phyloP scores from a whole-genome alignment of 805 yeast species.

The Candida palmyrensis region DNA sequence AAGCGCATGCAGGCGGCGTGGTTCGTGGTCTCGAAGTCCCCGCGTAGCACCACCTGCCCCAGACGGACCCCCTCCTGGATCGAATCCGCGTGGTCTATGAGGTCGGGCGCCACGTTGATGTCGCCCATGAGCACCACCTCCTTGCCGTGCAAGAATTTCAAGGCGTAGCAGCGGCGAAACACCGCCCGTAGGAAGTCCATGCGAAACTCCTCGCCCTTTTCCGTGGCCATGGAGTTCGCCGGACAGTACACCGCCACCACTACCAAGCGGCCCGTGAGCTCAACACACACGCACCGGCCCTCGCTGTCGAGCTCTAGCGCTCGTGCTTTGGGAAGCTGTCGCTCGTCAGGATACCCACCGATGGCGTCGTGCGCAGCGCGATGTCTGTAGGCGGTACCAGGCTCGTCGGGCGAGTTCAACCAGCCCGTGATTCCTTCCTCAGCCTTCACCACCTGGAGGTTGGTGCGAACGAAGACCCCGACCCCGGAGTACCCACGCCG shows the following conservation, averaged over 20 bases:
- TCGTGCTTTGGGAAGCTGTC: slow-evolving; percentile 7
- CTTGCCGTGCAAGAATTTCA: slow-evolving; percentile 50
- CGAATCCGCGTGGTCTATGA: slow-evolving; percentile 77
- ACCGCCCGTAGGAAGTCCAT: slow-evolving; percentile 53
- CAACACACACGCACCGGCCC: slow-evolving; percentile 77
- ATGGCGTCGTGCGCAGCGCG: slow-evolving; percentile 32
- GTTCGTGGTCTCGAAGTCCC: slow-evolving; percentile 20
- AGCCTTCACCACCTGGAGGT: slow-evolving; percentile 62
- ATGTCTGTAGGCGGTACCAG: neutral
- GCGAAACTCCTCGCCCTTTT: slow-evolving; percentile 58
- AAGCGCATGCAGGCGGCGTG: slow-evolving; percentile 30
- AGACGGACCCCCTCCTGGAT: slow-evolving; percentile 42
- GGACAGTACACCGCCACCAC: slow-evolving; percentile 79
- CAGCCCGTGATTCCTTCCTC: slow-evolving; percentile 92
- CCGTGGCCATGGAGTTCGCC: slow-evolving; percentile 74
- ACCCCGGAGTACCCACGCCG: slow-evolving; percentile 93
- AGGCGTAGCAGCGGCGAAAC: slow-evolving; percentile 54
- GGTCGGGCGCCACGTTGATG: slow-evolving; percentile 73
- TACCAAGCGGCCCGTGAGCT: slow-evolving; percentile 58
- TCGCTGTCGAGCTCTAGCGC: slow-evolving; percentile 59
- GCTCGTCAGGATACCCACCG: slow-evolving; percentile 66
- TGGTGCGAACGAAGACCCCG: slow-evolving; percentile 57
- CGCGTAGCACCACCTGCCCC: slow-evolving; percentile 19
- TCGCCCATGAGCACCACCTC: slow-evolving; percentile 83
- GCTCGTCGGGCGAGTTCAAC: slow-evolving; percentile 14